phyloP scores from a whole-genome alignment of 2,329 filamentous ascomycete species.

The Exophiala bonariae region DNA sequence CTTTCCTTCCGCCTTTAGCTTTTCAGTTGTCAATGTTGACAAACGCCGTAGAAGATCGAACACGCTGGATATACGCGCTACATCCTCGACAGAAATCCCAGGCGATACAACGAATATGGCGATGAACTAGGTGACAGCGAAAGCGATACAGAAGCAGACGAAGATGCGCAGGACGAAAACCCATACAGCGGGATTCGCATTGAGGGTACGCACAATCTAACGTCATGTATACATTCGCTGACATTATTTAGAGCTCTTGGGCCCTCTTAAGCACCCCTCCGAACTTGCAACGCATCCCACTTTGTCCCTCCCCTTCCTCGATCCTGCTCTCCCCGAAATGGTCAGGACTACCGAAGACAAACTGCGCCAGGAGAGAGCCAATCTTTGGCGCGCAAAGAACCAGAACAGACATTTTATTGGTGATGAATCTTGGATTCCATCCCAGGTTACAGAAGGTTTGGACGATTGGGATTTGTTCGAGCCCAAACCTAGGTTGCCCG shows the following conservation, averaged over 20 bases:
- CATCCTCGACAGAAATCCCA: conserved; percentile 60
- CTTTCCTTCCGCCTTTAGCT: conserved; percentile 1
- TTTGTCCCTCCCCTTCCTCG: conserved; percentile 59
- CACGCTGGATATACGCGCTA: conserved; percentile 63
- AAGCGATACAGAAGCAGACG: conserved; percentile 58
- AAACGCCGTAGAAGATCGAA: conserved; percentile 53
- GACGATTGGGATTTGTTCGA: conserved; percentile 52
- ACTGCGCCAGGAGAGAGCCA: conserved; percentile 57
- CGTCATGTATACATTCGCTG: neutral
- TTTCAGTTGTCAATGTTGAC: neutral
- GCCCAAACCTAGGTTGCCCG: conserved; percentile 30
- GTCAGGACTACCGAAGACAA: conserved; percentile 56
- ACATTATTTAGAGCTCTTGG: conserved; percentile 51
- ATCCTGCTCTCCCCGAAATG: conserved; percentile 59
- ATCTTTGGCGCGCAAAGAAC: conserved; percentile 58
- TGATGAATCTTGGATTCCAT: conserved; percentile 61
- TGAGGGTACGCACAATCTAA: conserved; percentile 48
- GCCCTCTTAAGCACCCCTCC: conserved; percentile 62
- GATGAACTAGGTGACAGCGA: conserved; percentile 61
- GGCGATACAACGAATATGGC: conserved; percentile 63
- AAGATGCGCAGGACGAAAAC: conserved; percentile 60
- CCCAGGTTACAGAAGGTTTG: conserved; percentile 51
- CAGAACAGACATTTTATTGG: conserved; percentile 60
- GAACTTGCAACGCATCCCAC: conserved; percentile 61
- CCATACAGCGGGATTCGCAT: conserved; percentile 59